Evolutionary conservation across 2,329 filamentous ascomycete species (phyloP).

Genomic region (Ophiostoma novo-ulmi): DNA sequence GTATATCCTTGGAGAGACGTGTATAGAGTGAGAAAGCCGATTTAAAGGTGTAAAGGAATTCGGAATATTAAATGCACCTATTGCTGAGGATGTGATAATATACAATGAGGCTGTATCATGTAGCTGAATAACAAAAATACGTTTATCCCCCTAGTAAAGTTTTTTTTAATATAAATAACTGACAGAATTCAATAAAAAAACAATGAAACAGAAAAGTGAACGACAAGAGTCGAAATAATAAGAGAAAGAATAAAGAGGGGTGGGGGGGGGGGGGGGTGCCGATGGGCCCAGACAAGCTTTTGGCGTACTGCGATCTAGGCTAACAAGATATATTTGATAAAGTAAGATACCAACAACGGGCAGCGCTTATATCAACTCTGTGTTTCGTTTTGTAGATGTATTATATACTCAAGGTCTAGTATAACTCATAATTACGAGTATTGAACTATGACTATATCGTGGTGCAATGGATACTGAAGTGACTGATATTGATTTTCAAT

Average conservation of each 20-base stretch:
- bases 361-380: not conserved
- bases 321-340: not conserved
- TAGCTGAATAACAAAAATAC: not conserved
- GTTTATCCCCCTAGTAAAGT: not conserved
- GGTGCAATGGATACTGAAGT: too few species aligned
- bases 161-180: not conserved
- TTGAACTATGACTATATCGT: not conserved
- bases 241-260: not conserved
- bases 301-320: not conserved
- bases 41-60: not conserved
- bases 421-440: not conserved
- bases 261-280: not conserved
- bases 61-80: constrained; percentile 1
- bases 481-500: not conserved
- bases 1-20: not conserved
- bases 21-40: not conserved
- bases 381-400: not conserved
- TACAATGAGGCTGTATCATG: constrained; percentile 7
- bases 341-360: not conserved
- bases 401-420: not conserved
- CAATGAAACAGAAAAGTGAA: constrained; percentile 4
- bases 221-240: not conserved
- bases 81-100: not conserved
- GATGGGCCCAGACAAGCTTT: constrained; percentile 9
- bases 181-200: not conserved